Base-by-base conservation (phyloP, 768 basidiomycete species). In the Boletellus ananiceps region DNA sequence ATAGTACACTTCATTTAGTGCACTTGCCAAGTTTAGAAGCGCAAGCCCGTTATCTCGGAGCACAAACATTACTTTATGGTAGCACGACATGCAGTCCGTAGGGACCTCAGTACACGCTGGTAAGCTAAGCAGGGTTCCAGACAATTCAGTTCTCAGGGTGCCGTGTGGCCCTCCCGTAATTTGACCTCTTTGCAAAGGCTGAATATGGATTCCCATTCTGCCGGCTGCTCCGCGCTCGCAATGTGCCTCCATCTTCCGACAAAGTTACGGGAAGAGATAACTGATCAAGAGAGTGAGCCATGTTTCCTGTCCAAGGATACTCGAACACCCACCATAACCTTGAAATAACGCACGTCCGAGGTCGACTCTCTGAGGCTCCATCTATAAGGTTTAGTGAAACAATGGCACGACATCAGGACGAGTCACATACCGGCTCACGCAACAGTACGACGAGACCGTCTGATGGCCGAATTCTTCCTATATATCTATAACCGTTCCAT, bases 381-480 rank as follows among this genome's bases (percentile, higher is more conserved):
- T 25, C 66, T 67, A 38, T 15, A 11, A 27, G 44, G 33, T 14
- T 8, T 6, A 14, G n/a, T 60, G 18, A 57, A 46, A 35, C 23
- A 48, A 23, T 13, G 49, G 1, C 16, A 51, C 14, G 46, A 18
- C 6, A 21, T 25, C 27, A 11, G 35, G 43, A 33, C 12, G 44
- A 27, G 15, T 36, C 25, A 66, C 77, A 50, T 47, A 80, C 80
- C 46, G 81, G 75, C 67, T 78, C 72, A 46, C 78, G 74, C 23
- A 73, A 54, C 31, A 86, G 63, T 4, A 77, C 73, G 25, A 84
- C 67, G 34, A 84, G 67, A 13, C 84, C 84, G 63, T 86, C 84
- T 34, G 70, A 69, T 8, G 78, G 64, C 27, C 84, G 70, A 13
- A 86, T 68, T 27, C 82, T 77, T 33, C 84, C 84, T 36, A 78